Conservation (phyloP, 768 basidiomycete species). For the Tubosaeta sp. region DNA sequence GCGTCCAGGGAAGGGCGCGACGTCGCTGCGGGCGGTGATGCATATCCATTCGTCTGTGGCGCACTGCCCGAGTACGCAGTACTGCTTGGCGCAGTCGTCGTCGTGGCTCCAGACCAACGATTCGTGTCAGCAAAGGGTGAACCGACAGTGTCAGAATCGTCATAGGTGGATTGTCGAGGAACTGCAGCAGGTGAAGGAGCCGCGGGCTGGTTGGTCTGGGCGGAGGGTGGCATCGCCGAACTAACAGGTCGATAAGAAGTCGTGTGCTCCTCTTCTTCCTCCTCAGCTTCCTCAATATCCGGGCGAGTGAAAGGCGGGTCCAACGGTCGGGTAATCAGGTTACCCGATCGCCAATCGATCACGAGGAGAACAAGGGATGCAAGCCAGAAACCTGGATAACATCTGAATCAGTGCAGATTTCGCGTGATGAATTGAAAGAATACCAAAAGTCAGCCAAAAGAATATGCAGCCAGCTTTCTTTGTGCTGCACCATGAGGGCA, state of each 20-base stretch:
- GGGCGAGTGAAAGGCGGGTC: constrained; percentile 80
- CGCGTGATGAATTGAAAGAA: not conserved
- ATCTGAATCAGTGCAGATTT: constrained; percentile 6
- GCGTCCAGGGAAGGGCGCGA: constrained; percentile 75
- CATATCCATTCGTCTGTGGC: constrained; percentile 24
- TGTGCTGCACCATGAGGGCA: constrained; percentile 84
- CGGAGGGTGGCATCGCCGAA: constrained; percentile 30
- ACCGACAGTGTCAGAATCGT: constrained; percentile 17
- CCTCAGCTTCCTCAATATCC: constrained; percentile 43
- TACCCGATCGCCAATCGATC: constrained; percentile 77
- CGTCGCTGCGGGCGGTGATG: constrained; percentile 29
- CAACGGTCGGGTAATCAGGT: constrained; percentile 39
- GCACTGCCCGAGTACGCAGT: constrained; percentile 21
- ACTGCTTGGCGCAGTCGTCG: constrained; percentile 24
- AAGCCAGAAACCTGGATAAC: constrained; percentile 62
- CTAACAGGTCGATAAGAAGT: constrained; percentile 44
- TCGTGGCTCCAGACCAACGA: constrained; percentile 38
- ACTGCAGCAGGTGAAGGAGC: constrained; percentile 6
- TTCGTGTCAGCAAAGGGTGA: constrained; percentile 53
- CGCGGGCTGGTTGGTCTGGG: constrained; percentile 20
- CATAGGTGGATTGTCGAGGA: constrained; percentile 24
- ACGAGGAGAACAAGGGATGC: constrained; percentile 63
- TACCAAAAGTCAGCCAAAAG: constrained; percentile 82
- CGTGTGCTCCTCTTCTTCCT: constrained; percentile 51
- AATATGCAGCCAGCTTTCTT: constrained; percentile 90